Conservation (phyloP, 768 basidiomycete genomes). For the Trametes gibbosa region DNA sequence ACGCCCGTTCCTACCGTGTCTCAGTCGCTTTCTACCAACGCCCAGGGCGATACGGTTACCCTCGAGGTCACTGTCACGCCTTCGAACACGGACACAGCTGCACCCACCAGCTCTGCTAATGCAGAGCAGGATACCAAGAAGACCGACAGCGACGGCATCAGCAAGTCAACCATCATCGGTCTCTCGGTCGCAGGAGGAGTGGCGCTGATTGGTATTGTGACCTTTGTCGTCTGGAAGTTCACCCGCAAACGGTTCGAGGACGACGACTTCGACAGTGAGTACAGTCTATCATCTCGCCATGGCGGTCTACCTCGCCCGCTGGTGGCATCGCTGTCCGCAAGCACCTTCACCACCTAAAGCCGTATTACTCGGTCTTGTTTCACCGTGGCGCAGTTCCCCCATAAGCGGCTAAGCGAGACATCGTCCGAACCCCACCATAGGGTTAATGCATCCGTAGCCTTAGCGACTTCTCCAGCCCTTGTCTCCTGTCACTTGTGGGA, state of each 20-base stretch:
- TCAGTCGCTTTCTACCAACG: conserved; percentile 28
- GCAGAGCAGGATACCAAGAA: conserved; percentile 24
- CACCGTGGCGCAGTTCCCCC: conserved; percentile 1
- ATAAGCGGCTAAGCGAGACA: neutral
- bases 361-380: neutral
- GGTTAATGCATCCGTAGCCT: conserved; percentile 9
- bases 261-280: conserved; percentile 74
- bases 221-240: conserved; percentile 85
- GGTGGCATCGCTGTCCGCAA: too few relatives aligned
- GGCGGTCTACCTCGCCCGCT: neutral
- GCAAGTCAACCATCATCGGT: conserved; percentile 74
- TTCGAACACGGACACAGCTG: conserved; percentile 25
- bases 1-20: conserved; percentile 5
- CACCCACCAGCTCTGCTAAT: conserved; percentile 27
- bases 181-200: conserved; percentile 80
- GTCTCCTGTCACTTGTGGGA: neutral
- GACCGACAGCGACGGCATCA: conserved; percentile 38
- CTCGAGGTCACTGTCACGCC: conserved; percentile 18
- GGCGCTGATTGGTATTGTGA: conserved; percentile 65
- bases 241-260: conserved; percentile 68
- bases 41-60: conserved; percentile 32
- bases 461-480: neutral
- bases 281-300: neutral
- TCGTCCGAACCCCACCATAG: conserved; percentile 5
- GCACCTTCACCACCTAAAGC: too few relatives aligned